phyloP scores from a whole-genome alignment of 2,329 filamentous ascomycete species.

The Alternaria sp. region DNA sequence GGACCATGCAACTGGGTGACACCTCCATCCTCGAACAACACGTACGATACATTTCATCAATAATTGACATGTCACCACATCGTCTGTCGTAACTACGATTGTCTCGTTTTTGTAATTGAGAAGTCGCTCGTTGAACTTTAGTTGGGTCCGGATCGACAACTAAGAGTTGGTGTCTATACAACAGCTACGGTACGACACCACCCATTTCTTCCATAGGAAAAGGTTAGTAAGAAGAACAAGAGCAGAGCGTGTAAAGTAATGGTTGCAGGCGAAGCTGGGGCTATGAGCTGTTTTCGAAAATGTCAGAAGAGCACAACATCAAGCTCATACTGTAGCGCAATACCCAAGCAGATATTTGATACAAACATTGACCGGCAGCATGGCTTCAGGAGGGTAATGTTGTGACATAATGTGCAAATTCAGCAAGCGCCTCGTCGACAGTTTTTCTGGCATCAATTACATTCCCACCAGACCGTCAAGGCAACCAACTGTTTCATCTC shows the following conservation, averaged over 20 bases:
- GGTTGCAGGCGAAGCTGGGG: neutral
- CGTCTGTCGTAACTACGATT: too few relatives aligned
- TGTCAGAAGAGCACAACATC: neutral
- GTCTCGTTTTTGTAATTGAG: neutral
- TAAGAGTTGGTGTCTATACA: neutral
- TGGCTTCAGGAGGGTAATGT: conserved; percentile 72
- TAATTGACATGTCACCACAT: neutral
- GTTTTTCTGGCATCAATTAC: conserved; percentile 86
- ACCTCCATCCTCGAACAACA: neutral
- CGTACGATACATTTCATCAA: neutral
- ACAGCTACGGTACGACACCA: neutral
- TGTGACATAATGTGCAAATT: conserved; percentile 93
- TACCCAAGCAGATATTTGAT: neutral
- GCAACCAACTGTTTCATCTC: conserved; percentile 70
- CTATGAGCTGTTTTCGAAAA: neutral
- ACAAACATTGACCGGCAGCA: conserved; percentile 35
- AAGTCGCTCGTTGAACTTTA: neutral
- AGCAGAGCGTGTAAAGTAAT: neutral
- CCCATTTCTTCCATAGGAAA: neutral
- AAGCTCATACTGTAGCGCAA: neutral
- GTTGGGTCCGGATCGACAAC: neutral
- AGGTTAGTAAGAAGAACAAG: neutral
- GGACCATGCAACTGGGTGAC: neutral
- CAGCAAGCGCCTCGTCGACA: conserved; percentile 79
- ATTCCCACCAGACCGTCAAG: conserved; percentile 86